Evolutionary conservation across 805 yeast species (phyloP).

Genomic region (Metschnikowia sp.): DNA sequence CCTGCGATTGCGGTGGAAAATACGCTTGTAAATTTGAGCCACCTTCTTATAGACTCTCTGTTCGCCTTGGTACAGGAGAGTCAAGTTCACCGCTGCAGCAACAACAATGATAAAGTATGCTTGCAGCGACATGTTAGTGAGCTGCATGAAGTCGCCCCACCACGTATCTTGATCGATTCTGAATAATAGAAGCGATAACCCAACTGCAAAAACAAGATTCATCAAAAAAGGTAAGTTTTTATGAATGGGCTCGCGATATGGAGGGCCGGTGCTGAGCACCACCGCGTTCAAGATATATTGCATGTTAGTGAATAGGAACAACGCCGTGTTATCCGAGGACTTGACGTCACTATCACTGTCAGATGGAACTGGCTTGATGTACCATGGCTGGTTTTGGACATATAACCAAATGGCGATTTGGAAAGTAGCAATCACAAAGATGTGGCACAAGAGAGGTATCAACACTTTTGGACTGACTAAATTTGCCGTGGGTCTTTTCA

Average conservation of each 20-base stretch:
- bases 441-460: conserved; percentile 77
- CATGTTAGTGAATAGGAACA: conserved; percentile 78
- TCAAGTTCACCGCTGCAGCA: conserved; percentile 49
- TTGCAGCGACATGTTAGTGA: conserved; percentile 54
- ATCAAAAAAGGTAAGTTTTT: conserved; percentile 68
- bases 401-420: conserved; percentile 67
- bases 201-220: conserved; percentile 51
- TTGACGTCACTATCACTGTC: conserved; percentile 69
- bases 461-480: conserved; percentile 85
- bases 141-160: conserved; percentile 70
- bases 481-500: conserved; percentile 90
- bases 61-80: conserved; percentile 44
- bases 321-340: conserved; percentile 84
- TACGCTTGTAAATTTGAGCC: conserved; percentile 37
- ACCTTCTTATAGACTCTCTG: conserved; percentile 39
- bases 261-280: conserved; percentile 88
- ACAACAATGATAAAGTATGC: conserved; percentile 53
- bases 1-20: conserved; percentile 22
- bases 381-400: conserved; percentile 67
- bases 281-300: conserved; percentile 86
- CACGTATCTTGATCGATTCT: conserved; percentile 46
- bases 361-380: conserved; percentile 74
- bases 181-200: conserved; percentile 55
- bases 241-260: conserved; percentile 75
- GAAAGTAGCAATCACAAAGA: conserved; percentile 56